Conservation (phyloP, 108 stramenopile genomes). For the Nitzschia putrida region DNA sequence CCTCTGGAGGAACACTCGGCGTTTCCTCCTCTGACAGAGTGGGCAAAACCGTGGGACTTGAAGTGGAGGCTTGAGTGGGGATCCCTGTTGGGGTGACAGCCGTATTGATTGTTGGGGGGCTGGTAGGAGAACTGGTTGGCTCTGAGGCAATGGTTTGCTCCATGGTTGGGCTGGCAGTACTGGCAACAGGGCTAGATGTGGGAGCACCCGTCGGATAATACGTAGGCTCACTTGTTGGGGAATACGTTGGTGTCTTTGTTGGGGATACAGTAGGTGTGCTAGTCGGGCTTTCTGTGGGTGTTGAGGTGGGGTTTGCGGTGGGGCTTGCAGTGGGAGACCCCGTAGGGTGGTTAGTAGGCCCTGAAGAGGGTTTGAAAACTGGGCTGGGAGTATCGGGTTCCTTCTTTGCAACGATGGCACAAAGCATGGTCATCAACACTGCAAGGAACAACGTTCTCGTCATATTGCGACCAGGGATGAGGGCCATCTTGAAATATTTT, state of each 20-base stretch:
- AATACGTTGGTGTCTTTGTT: constrained; percentile 2
- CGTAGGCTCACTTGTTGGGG: neutral
- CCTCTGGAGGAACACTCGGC: neutral
- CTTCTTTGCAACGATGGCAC: neutral
- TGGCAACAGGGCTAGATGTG: too few relatives aligned
- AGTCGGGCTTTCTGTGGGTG: neutral
- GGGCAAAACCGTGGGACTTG: neutral
- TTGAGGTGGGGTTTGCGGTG: constrained; percentile 4
- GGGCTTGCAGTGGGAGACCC: constrained; percentile 1
- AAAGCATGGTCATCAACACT: too few relatives aligned
- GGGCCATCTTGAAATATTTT: too few relatives aligned
- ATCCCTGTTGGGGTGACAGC: neutral
- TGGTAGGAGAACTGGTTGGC: neutral
- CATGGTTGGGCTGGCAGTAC: too few relatives aligned
- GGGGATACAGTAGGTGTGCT: neutral
- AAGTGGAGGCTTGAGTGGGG: neutral
- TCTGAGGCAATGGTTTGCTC: neutral
- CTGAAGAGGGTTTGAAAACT: neutral
- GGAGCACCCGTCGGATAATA: too few relatives aligned
- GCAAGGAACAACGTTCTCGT: too few relatives aligned
- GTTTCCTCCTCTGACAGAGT: neutral
- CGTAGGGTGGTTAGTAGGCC: constrained; percentile 1
- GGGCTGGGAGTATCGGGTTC: neutral
- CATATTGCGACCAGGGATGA: too few relatives aligned
- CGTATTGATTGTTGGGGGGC: neutral